Percentiles rank a stretch among this genome's conserved stretches.
Conservation (phyloP, 2,329 filamentous ascomycete genomes). For the Aureobasidium sp. region DNA sequence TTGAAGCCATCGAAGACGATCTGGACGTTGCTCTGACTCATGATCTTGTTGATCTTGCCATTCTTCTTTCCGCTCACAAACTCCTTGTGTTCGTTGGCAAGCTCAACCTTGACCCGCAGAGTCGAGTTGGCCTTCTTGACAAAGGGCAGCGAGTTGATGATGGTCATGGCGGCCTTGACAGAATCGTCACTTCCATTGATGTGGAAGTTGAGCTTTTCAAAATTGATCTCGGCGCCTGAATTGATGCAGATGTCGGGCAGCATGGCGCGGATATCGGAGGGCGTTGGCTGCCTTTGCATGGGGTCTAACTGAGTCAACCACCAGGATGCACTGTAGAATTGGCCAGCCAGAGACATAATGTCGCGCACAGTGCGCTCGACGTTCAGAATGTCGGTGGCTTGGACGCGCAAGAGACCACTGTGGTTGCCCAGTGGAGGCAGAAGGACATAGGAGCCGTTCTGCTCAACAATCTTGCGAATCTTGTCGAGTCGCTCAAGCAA, state of each 20-base stretch:
- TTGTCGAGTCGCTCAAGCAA: conserved; percentile 87
- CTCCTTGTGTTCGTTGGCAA: conserved; percentile 98
- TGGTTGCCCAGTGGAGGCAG: conserved; percentile 82
- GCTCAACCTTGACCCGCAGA: conserved; percentile 95
- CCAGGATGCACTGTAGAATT: conserved; percentile 97
- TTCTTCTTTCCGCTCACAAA: conserved; percentile 99
- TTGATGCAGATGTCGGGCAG: conserved; percentile 93
- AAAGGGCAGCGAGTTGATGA: conserved; percentile 86
- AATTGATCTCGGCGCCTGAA: conserved; percentile 87
- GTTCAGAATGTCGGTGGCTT: conserved; percentile 86
- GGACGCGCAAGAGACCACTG: conserved; percentile 75
- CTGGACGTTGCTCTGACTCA: conserved; percentile 98
- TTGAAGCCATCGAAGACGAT: conserved; percentile 99
- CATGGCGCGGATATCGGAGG: conserved; percentile 74
- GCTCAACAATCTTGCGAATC: conserved; percentile 94
- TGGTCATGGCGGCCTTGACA: conserved; percentile 88
- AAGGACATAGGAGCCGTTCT: conserved; percentile 89
- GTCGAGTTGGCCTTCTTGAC: conserved; percentile 81
- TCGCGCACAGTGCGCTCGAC: conserved; percentile 92
- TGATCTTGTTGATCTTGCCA: conserved; percentile 99
- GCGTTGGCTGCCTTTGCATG: conserved; percentile 50
- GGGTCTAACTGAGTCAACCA: conserved; percentile 75
- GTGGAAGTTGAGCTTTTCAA: conserved; percentile 88
- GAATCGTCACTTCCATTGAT: conserved; percentile 94
- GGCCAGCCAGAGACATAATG: conserved; percentile 88